Evolutionary conservation across 139 green algal genomes (phyloP).

Genomic region (Spirogloea muscicola): DNA sequence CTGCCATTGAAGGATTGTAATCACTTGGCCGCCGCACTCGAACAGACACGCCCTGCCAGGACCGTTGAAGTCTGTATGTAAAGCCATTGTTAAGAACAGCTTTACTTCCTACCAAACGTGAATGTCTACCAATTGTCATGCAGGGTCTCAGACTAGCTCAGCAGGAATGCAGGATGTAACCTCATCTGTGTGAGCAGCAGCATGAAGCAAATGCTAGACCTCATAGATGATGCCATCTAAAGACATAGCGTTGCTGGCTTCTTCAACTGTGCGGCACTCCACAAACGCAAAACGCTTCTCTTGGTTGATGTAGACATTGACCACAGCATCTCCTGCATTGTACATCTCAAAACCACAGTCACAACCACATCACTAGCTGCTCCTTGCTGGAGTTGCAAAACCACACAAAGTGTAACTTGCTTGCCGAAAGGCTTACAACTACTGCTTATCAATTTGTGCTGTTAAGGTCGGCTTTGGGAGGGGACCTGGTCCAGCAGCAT

Average conservation of each 20-base stretch:
- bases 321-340: conserved; percentile 65
- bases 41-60: conserved; percentile 84
- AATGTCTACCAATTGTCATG: too few relatives aligned
- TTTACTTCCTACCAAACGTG: too few relatives aligned
- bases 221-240: conserved; percentile 94
- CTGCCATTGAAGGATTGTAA: conserved; percentile 87
- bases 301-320: conserved; percentile 98
- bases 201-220: conserved; percentile 6
- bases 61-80: too few relatives aligned
- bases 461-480: too few relatives aligned
- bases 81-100: too few relatives aligned
- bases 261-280: conserved; percentile 84
- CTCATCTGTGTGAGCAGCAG: too few relatives aligned
- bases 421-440: neutral
- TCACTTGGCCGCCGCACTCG: conserved; percentile 92
- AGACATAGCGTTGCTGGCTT: conserved; percentile 86
- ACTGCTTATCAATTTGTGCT: neutral
- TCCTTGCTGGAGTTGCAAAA: neutral
- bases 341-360: neutral
- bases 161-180: too few relatives aligned
- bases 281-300: conserved; percentile 98
- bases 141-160: too few relatives aligned
- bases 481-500: conserved; percentile 79
- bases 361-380: neutral
- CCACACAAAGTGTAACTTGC: neutral